Evolutionary conservation across 2,329 filamentous ascomycete species (phyloP).

Genomic region (Xylariaceae sp.): DNA sequence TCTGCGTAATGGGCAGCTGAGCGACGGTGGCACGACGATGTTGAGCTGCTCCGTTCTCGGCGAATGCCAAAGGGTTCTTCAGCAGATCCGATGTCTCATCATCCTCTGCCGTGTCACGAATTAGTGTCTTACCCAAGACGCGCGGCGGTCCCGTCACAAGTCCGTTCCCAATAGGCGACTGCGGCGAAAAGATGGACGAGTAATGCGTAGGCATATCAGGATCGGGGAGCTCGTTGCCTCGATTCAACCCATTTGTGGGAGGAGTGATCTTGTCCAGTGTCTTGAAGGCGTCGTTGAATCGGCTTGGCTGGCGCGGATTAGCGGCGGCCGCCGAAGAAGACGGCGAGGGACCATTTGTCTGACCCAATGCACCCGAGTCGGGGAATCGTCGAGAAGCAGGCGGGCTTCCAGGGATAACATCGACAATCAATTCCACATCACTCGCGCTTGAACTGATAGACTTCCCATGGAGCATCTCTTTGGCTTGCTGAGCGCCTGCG

Average conservation of each 20-base stretch:
- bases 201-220: conserved; percentile 52
- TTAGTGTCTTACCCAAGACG: conserved; percentile 66
- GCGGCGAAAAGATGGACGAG: conserved; percentile 66
- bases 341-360: conserved; percentile 40
- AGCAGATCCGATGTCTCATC: conserved; percentile 71
- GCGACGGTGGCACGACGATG: conserved; percentile 68
- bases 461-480: conserved; percentile 55
- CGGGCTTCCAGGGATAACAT: conserved; percentile 49
- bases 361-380: conserved; percentile 34
- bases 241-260: conserved; percentile 51
- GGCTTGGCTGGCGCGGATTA: conserved; percentile 50
- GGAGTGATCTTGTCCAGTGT: conserved; percentile 59
- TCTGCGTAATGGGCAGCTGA: conserved; percentile 64
- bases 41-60: conserved; percentile 60
- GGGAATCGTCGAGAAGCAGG: conserved; percentile 46
- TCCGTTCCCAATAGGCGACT: conserved; percentile 68
- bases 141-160: conserved; percentile 56
- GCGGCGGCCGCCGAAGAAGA: conserved; percentile 42
- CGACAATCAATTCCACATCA: conserved; percentile 56
- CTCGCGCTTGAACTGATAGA: conserved; percentile 46
- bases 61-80: conserved; percentile 68
- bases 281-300: conserved; percentile 61
- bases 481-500: conserved; percentile 53
- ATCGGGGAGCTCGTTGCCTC: conserved; percentile 56
- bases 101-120: conserved; percentile 64